Base-by-base conservation (phyloP, 179 eudicot species). In the Silene vulgaris region DNA sequence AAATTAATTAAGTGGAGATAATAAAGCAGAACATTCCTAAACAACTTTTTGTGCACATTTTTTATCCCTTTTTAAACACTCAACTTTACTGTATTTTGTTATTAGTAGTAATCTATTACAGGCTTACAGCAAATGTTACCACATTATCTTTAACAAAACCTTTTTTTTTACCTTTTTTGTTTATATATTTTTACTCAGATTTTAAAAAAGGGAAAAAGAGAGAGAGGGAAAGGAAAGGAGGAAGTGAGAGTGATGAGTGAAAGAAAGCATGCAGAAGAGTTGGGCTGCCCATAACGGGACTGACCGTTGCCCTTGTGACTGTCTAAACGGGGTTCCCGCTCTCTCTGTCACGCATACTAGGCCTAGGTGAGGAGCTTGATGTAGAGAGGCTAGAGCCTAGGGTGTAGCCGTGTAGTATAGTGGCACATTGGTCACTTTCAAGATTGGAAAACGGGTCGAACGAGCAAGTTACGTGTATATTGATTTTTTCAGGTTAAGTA, bases 251-350 rank as follows among this genome's bases (percentile, higher is more conserved):
- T 62, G 56, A 80, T 65, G 84, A 77, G 78, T 81, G 84, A 56
- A 77, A 74, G 84, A 56, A 77, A 74, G 80, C 78, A 77, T 77
- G 83, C 83, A 77, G 73, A 65, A 67, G 74, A 76, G 78, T 70
- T 50, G 70, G 72, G 67, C 67, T 77, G 78, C 78, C 71, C 73
- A 52, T n/a, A 63, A 71, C 43, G 76, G 74, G 54, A 54, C 71
- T 81, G 78, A 54, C 84, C 84, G 81, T 63, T 81, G 80, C 84
- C 84, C 80, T 13, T 64, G 17, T 8, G 73, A 74, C 17, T 40
- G 76, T 74, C 81, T 77, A 77, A 76, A 77, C 72, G 40, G 74
- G 81, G 67, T 74, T 71, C 75, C 75, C 78, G 75, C 78, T 77
- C 63, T 71, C 12, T 40, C 48, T 40, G 9, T 40, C 43, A 37